Conservation (phyloP, 1,284 basidiomycete species). For the Cutaneotrichosporon daszewskae region DNA sequence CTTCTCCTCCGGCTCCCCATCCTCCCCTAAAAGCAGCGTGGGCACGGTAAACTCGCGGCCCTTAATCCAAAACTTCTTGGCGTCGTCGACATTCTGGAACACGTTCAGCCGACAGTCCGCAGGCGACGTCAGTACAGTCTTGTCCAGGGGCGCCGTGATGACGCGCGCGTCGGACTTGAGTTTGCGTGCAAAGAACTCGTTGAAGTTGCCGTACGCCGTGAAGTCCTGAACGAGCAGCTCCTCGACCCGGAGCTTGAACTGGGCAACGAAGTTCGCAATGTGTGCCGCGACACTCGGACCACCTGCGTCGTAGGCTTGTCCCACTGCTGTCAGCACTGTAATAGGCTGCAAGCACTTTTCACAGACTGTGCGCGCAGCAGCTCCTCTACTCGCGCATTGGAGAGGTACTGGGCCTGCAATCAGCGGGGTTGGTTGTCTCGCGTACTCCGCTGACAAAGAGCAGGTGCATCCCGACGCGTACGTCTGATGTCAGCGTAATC, state of each 20-base stretch:
- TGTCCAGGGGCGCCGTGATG: slow-evolving; percentile 57
- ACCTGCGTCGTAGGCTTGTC: slow-evolving; percentile 46
- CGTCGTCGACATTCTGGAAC: slow-evolving; percentile 57
- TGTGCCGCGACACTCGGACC: slow-evolving; percentile 50
- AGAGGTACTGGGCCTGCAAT: slow-evolving; percentile 54
- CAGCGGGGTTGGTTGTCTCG: neutral
- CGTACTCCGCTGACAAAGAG: slow-evolving; percentile 54
- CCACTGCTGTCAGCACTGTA: slow-evolving; percentile 30
- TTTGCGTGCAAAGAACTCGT: slow-evolving; percentile 72
- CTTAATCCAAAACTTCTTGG: slow-evolving; percentile 71
- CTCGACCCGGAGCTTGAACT: slow-evolving; percentile 59
- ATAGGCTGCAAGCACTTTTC: slow-evolving; percentile 50
- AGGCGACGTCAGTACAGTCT: slow-evolving; percentile 57
- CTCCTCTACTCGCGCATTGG: slow-evolving; percentile 55
- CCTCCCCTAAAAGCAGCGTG: slow-evolving; percentile 54
- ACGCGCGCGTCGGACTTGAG: slow-evolving; percentile 63
- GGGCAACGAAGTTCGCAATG: slow-evolving; percentile 67
- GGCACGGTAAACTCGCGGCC: slow-evolving; percentile 66
- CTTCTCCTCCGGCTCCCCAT: no score
- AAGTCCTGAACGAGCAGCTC: slow-evolving; percentile 65
- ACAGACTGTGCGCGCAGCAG: slow-evolving; percentile 63
- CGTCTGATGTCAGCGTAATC: slow-evolving; percentile 22
- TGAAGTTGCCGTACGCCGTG: slow-evolving; percentile 62
- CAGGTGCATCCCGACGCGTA: slow-evolving; percentile 65
- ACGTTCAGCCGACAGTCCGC: slow-evolving; percentile 73